phyloP scores from a whole-genome alignment of 2,329 filamentous ascomycete species.

The Thyridium curvatum region DNA sequence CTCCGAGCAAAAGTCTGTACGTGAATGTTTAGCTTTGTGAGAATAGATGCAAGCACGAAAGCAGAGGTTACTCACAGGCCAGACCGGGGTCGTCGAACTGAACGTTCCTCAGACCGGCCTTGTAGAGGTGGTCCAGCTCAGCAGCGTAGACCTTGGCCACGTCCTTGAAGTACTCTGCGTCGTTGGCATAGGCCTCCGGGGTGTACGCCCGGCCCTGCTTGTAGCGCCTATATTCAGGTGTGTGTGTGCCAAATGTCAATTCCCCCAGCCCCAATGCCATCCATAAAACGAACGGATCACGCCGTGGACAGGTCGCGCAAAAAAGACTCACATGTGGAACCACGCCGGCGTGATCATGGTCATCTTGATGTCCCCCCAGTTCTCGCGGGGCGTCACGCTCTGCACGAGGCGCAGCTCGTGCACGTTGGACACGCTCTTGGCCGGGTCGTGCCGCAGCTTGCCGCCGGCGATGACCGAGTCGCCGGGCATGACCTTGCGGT shows the following conservation, averaged over 20 bases:
- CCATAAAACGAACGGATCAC: too few relatives aligned
- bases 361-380: slow-evolving; percentile 46
- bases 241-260: too few relatives aligned
- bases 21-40: neutral
- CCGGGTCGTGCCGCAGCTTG: slow-evolving; percentile 37
- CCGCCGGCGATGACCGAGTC: slow-evolving; percentile 45
- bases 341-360: slow-evolving; percentile 48
- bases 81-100: slow-evolving; percentile 64
- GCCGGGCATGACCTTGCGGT: slow-evolving; percentile 48
- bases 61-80: slow-evolving; percentile 44
- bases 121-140: slow-evolving; percentile 56
- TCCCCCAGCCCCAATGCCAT: too few relatives aligned
- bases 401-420: slow-evolving; percentile 44
- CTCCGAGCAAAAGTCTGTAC: slow-evolving; percentile 65
- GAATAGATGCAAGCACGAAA: neutral
- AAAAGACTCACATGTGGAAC: slow-evolving; percentile 35
- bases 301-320: too few relatives aligned
- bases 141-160: slow-evolving; percentile 59
- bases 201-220: slow-evolving; percentile 51
- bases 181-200: slow-evolving; percentile 46
- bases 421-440: slow-evolving; percentile 37
- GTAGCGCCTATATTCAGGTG: too few relatives aligned
- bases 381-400: slow-evolving; percentile 34
- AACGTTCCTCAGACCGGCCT: slow-evolving; percentile 58
- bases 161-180: slow-evolving; percentile 58